Conservation (phyloP, 2,329 filamentous ascomycete species). For the Sporothrix euskadiensis region DNA sequence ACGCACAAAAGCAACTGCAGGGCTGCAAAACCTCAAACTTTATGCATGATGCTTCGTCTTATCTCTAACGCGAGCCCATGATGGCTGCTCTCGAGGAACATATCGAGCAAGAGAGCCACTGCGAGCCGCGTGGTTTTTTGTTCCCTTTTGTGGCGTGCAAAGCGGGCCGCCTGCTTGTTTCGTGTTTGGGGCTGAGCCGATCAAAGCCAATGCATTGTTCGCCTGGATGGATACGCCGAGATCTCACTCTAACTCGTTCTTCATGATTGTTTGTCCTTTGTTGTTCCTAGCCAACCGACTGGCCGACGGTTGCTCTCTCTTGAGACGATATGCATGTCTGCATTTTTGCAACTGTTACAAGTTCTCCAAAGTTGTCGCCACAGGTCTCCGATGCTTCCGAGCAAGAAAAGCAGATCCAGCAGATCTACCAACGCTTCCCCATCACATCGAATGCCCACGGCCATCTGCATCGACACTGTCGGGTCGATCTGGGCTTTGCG, state of each 20-base stretch:
- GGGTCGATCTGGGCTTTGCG: background rate
- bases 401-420: background rate
- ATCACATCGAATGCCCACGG: background rate
- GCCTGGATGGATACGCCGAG: background rate
- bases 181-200: conserved; percentile 24
- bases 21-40: background rate
- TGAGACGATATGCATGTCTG: background rate
- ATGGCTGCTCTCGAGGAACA: background rate
- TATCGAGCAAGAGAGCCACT: background rate
- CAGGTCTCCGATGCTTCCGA: background rate
- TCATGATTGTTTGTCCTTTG: background rate
- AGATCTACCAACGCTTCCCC: background rate
- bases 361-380: background rate
- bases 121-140: background rate
- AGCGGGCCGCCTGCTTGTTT: conserved; percentile 10
- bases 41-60: conserved; percentile 20
- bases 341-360: background rate
- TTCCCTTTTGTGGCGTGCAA: conserved; percentile 13
- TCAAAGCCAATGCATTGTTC: conserved; percentile 1
- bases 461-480: background rate
- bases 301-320: background rate
- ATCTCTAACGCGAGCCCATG: background rate
- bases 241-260: background rate
- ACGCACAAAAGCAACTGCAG: background rate
- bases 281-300: background rate